A percentile compares a stretch with the other conserved stretches of the same genome.
These are phyloP conservation scores for Chalciporus chontae DNA, from an alignment of 768 basidiomycete species.

Conservation along the genomic window DNA sequence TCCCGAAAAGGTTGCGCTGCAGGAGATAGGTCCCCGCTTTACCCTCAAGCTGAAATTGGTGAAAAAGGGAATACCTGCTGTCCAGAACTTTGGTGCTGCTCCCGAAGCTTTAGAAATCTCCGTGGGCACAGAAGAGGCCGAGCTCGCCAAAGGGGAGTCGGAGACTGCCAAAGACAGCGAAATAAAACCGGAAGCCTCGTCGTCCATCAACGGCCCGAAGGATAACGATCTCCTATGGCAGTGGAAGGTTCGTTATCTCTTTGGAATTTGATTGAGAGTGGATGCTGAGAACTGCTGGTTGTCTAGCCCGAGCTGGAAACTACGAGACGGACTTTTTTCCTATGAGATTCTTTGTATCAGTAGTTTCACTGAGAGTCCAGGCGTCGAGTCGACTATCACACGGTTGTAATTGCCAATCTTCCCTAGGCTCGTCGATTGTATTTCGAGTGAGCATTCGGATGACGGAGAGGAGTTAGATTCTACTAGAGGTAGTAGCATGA, in stretches of 20 bases:
- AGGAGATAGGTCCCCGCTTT: slow-evolving; percentile 97
- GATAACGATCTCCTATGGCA: slow-evolving; percentile 82
- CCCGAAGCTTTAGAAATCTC: slow-evolving; percentile 56
- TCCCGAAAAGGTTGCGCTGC: slow-evolving; percentile 84
- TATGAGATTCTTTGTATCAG: slow-evolving; percentile 41
- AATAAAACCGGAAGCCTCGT: slow-evolving; percentile 5
- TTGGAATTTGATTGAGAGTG: too few relatives aligned
- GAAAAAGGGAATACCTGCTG: slow-evolving; percentile 83
- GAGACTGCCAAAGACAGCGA: slow-evolving; percentile 20
- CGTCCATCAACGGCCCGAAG: slow-evolving; percentile 41
- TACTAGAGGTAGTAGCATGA: too few relatives aligned
- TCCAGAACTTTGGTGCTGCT: slow-evolving; percentile 64
- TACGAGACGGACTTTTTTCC: slow-evolving; percentile 85
- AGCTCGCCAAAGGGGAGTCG: slow-evolving; percentile 12
- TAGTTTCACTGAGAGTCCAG: background rate
- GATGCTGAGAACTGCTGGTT: too few relatives aligned
- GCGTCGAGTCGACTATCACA: too few relatives aligned
- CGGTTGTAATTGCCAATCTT: background rate
- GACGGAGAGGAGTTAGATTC: too few relatives aligned
- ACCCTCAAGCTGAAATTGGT: slow-evolving; percentile 91
- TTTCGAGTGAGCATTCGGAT: too few relatives aligned
- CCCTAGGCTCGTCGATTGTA: too few relatives aligned
- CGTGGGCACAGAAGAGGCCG: slow-evolving; percentile 34
- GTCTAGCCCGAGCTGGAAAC: slow-evolving; percentile 84
- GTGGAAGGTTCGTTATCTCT: slow-evolving; percentile 69